A percentile compares a stretch with the other conserved stretches of the same genome.
These are phyloP conservation scores for Albizia julibrissin DNA, from an alignment of 306 rosid genomes.

Conservation along the genomic window DNA sequence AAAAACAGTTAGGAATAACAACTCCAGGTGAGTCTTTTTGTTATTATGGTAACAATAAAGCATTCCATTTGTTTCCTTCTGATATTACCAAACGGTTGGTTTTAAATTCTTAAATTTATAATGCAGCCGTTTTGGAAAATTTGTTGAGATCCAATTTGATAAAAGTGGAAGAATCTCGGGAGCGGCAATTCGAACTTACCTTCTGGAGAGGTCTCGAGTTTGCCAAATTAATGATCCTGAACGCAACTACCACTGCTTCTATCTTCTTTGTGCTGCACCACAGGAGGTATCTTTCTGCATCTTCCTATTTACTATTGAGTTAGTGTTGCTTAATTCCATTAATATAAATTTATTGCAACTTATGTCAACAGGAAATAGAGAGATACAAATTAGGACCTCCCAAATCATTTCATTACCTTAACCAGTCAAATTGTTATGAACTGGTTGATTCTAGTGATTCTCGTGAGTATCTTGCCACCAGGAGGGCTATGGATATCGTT, in stretches of 20 bases:
- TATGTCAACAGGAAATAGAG: constrained; percentile 83
- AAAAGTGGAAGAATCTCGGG: constrained; percentile 98
- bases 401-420: constrained; percentile 90
- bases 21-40: constrained; percentile 75
- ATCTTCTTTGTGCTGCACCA: constrained; percentile 98
- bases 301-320: not conserved
- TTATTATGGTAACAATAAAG: constrained; percentile 34
- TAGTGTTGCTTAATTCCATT: constrained; percentile 21
- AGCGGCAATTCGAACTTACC: constrained; percentile 97
- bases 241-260: constrained; percentile 98
- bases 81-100: constrained; percentile 6
- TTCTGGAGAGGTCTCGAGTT: constrained; percentile 96
- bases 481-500: constrained; percentile 98
- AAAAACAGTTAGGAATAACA: constrained; percentile 95
- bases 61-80: constrained; percentile 21
- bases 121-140: constrained; percentile 96
- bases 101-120: constrained; percentile 39
- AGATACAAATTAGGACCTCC: constrained; percentile 91
- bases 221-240: constrained; percentile 98
- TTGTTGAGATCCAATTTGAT: constrained; percentile 97
- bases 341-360: constrained; percentile 30
- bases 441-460: constrained; percentile 83
- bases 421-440: constrained; percentile 90
- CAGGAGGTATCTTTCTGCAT: constrained; percentile 73
- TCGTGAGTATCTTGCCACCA: constrained; percentile 94